A percentile compares a stretch with the other conserved stretches of the same genome.
These are phyloP conservation scores for Candida alai DNA, from an alignment of 805 yeast species.

Conservation along the genomic window DNA sequence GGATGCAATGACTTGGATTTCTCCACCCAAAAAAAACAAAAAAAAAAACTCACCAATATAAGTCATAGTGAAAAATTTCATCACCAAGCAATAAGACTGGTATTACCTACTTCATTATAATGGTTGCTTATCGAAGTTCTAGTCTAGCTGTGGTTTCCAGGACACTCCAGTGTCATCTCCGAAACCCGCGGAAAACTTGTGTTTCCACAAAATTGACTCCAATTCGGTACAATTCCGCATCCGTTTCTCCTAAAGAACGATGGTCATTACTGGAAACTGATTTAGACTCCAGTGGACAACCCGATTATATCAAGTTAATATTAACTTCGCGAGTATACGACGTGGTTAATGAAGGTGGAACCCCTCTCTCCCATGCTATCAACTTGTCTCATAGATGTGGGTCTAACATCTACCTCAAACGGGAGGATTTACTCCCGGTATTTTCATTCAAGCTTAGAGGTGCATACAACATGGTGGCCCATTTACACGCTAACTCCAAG, in stretches of 20 bases:
- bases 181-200: no score
- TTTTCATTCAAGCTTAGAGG: slow-evolving; percentile 96
- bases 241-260: slow-evolving; percentile 15
- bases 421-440: slow-evolving; percentile 93
- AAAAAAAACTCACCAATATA: no score
- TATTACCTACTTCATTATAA: no score
- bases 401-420: slow-evolving; percentile 71
- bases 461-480: slow-evolving; percentile 95
- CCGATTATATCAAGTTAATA: slow-evolving; percentile 91
- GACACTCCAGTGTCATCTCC: no score
- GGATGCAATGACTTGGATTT: no score
- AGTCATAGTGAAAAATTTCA: no score
- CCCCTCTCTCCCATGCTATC: slow-evolving; percentile 77
- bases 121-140: no score
- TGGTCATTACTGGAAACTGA: slow-evolving; percentile 50
- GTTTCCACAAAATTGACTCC: background rate
- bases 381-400: slow-evolving; percentile 72
- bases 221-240: slow-evolving; percentile 5
- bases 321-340: slow-evolving; percentile 93
- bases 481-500: slow-evolving; percentile 55
- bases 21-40: no score
- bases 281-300: slow-evolving; percentile 56
- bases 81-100: no score
- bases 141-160: no score
- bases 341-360: slow-evolving; percentile 71